Evolutionary conservation across 352 stramenopile genomes (phyloP).

Genomic region (Halophytophthora batemanensis): DNA sequence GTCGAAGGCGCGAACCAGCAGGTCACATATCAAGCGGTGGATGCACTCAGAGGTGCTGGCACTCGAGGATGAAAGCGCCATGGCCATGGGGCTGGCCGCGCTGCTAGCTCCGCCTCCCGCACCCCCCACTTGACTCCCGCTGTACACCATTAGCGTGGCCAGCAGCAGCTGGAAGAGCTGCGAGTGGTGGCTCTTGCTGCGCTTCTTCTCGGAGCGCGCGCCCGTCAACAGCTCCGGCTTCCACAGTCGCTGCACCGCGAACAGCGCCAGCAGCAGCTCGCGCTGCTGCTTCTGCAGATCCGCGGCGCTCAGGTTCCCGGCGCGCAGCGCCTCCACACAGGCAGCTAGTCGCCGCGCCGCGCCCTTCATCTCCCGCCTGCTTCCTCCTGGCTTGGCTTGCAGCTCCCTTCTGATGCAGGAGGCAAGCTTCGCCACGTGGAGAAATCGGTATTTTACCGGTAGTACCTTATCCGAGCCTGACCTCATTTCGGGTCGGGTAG

Average conservation of each 20-base stretch:
- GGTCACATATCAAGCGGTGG: constrained; percentile 62
- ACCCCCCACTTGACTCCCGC: constrained; percentile 36
- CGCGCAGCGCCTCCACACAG: constrained; percentile 47
- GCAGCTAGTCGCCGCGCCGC: constrained; percentile 41
- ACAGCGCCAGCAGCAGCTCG: constrained; percentile 51
- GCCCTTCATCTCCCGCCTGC: constrained; percentile 26
- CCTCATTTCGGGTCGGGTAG: no score
- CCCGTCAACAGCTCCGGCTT: constrained; percentile 31
- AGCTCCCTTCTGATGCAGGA: constrained; percentile 1
- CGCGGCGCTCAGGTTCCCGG: constrained; percentile 16
- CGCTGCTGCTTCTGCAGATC: constrained; percentile 38
- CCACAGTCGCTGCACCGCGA: constrained; percentile 58
- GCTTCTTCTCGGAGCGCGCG: constrained; percentile 12
- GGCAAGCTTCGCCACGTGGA: background rate
- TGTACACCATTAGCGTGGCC: constrained; percentile 68
- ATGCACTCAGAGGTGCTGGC: constrained; percentile 64
- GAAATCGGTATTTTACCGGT: no score
- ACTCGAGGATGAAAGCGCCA: constrained; percentile 49
- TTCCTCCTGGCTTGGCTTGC: background rate
- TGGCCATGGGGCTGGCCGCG: constrained; percentile 32
- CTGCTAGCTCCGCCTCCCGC: constrained; percentile 21
- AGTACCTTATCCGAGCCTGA: no score
- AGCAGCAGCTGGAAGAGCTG: constrained; percentile 64
- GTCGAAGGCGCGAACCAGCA: constrained; percentile 73
- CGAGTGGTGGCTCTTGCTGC: constrained; percentile 29